Evolutionary conservation across 805 yeast species (phyloP).

Genomic region (Zygosaccharomyces kombuchaensis): DNA sequence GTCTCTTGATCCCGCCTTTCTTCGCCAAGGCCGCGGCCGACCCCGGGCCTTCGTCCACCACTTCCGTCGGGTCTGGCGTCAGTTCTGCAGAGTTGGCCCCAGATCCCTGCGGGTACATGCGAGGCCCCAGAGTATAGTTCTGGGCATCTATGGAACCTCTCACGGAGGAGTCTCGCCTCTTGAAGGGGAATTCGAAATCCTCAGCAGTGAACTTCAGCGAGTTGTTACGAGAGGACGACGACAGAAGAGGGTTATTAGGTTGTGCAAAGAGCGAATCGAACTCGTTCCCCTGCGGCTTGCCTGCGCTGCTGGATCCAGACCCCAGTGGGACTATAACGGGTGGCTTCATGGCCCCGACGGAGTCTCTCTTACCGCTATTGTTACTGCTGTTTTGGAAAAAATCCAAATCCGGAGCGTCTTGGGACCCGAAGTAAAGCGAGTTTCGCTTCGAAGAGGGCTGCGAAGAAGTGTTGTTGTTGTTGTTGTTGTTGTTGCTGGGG

Average conservation of each 20-base stretch:
- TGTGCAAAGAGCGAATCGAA: conserved; percentile 16
- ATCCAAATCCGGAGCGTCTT: conserved; percentile 25
- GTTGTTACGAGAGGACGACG: conserved; percentile 25
- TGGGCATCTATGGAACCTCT: conserved; percentile 23
- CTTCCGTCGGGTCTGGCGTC: conserved; percentile 9
- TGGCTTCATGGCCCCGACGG: conserved; percentile 21
- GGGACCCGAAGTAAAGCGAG: conserved; percentile 24
- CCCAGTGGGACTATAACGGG: conserved; percentile 21
- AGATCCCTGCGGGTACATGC: conserved; percentile 7
- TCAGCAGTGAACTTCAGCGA: conserved; percentile 31
- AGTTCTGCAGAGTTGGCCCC: conserved; percentile 4
- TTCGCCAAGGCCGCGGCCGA: conserved; percentile 5
- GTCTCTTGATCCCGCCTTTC: conserved; percentile 6
- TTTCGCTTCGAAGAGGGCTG: conserved; percentile 27
- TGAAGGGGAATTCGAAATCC: conserved; percentile 33
- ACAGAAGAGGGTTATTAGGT: conserved; percentile 7
- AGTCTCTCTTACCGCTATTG: conserved; percentile 10
- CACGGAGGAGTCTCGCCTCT: conserved; percentile 32
- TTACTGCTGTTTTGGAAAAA: conserved; percentile 12
- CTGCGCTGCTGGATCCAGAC: conserved; percentile 6
- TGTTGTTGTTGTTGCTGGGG: conserved; percentile 9
- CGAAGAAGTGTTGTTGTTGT: conserved; percentile 8
- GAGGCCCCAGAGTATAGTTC: conserved; percentile 18
- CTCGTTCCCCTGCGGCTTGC: conserved; percentile 5
- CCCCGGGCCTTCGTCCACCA: conserved; percentile 7